Evolutionary conservation across 352 stramenopile genomes (phyloP), one percentile per base, ranked within the genome.

Genomic region (Pythium scleroteichum): DNA sequence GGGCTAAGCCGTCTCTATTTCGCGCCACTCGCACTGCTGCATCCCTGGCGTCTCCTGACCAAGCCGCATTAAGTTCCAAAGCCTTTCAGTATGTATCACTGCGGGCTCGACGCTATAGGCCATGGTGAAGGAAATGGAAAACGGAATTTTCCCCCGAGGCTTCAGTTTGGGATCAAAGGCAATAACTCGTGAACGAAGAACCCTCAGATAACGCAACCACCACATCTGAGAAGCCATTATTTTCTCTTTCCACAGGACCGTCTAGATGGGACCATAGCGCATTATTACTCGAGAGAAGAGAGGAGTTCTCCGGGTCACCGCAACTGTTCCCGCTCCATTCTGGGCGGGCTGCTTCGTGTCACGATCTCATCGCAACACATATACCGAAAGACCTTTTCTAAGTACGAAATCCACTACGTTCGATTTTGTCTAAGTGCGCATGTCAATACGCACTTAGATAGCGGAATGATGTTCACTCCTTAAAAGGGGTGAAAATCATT

Each of bases 1-100:
- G 82, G 89, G 89, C 58, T 97, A 89, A 53, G 44, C 40, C 29
- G 4, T 54, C 40, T 16, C 2, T 3, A 23, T 32, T 22, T 54
- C 20, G n/a, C 29, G 29, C 29, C 29, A 10, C 5, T 35, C 29
- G 29, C 29, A 35, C 29, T 10, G 5, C 29, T 10, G 29, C 29
- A 5, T 5, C 29, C 10, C 29, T 35, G 29, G 29, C 29, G 29
- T 35, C 29, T 35, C 29, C 29, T 35, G 29, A 35, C 29, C 10
- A 5, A 10, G 10, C 29, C 10, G 29, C 29, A 35, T 35, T 10
- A 10, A 5, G 29, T 35, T 10, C 29, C 29, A 35, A 35, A 10
- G 10, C 29, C 10, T 10, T 35, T 10, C 29, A 10, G 29, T 35
- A 35, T 35, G 29, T 10, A 35, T 5, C 10, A 35, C 10, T 35